These are phyloP conservation scores for Neostapfia colusana DNA, from an alignment of 176 grass and related monocot species.

Conservation along the genomic window DNA sequence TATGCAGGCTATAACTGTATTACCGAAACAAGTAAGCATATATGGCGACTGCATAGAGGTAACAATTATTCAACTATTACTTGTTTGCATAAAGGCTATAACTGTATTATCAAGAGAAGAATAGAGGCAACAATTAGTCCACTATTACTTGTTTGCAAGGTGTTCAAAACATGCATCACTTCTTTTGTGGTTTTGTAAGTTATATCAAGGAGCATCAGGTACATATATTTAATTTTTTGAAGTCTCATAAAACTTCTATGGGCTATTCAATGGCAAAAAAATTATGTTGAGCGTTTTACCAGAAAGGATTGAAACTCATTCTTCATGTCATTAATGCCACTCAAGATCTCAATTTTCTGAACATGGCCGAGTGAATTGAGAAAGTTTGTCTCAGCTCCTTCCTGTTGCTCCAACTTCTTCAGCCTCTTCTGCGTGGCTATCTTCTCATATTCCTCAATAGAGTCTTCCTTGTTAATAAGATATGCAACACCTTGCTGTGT, in stretches of 20 bases:
- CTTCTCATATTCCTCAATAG: conserved; percentile 93
- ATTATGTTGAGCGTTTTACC: conserved; percentile 62
- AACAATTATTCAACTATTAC: background rate
- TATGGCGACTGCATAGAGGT: background rate
- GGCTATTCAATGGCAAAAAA: background rate
- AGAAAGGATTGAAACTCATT: conserved; percentile 82
- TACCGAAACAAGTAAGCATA: background rate
- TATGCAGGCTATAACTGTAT: background rate
- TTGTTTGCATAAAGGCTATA: too few species aligned
- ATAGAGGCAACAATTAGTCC: too few species aligned
- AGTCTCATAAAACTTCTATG: background rate
- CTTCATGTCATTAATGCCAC: conserved; percentile 91
- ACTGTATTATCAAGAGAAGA: background rate
- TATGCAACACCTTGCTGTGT: conserved; percentile 50
- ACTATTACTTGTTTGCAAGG: background rate
- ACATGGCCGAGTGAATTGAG: conserved; percentile 82
- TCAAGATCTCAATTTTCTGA: conserved; percentile 93
- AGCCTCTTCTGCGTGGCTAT: conserved; percentile 79
- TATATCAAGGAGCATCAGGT: background rate
- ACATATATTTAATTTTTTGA: background rate
- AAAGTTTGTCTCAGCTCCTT: conserved; percentile 86
- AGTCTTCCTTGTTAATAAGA: conserved; percentile 75
- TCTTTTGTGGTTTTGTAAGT: background rate
- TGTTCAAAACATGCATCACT: background rate
- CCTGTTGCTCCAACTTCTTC: conserved; percentile 86